Evolutionary conservation across 352 stramenopile genomes (phyloP), one percentile per base, ranked within the genome.

Genomic region (Phytophthora pini): DNA sequence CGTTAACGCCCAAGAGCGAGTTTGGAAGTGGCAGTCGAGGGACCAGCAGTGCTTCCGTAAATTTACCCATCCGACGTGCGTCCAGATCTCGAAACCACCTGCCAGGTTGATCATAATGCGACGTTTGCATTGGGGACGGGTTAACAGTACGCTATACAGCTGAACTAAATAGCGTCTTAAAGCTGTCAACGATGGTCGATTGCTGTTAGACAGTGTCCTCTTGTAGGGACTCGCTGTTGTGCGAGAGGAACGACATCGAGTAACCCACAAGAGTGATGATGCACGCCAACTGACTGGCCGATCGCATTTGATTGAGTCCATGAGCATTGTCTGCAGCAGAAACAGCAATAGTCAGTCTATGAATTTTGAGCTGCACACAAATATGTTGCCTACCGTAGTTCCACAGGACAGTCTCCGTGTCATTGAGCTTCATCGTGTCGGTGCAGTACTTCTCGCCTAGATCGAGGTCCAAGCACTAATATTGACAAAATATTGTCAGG

Each of bases 371-470:
- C 31, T 36, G 8, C 8, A 36, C 10, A 5, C 8, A 36, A 9
- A 36, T 13, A 36, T 36, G 31, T 13, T 29, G 29, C 71, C 34
- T 47, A 89, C 82, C 72, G 39, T 91, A 91, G 65, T 93, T 88
- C 73, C 78, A 90, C 15, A 93, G 68, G 62, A 88, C 84, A 9
- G 84, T 93, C 27, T 79, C 53, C 4, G 56, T 80, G 17, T 51
- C 71, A 34, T 91, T 77, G 31, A 75, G 57, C n/a, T 57, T 51
- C 70, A 90, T 84, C 1, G 67, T 85, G 36, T 76, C 58, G 3
- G 62, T 87, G 77, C 84, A 92, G 59, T 92, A 92, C 12, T 79
- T 58, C 10, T 70, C 44, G 0, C 84, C 84, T 0, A 90, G 56
- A 12, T 82, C 38, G 7, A 72, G 61, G 20, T 74, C 56, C 13